Base-by-base conservation (phyloP, 306 rosid genomes). In the Rubus idaeus region DNA sequence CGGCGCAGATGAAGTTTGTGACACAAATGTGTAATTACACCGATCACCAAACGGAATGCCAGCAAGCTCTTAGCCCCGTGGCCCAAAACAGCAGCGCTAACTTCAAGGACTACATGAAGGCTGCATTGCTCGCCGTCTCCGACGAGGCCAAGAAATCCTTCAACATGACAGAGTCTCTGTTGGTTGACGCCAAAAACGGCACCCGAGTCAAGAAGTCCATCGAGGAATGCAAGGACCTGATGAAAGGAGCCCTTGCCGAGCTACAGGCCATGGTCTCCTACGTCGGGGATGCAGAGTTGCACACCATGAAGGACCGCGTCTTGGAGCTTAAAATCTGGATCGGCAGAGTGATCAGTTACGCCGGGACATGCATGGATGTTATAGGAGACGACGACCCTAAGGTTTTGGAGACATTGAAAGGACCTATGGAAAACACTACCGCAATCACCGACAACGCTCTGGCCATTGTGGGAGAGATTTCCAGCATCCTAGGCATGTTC, bases 301-400 rank as follows among this genome's bases (percentile, higher is more conserved):
- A 80, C 50, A 41, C 72, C 21, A 23, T 91, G 1, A 55, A 57
- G 1, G 45, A 76, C 46, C 87, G 79, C 10, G 0, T 68, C 0
- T 70, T 78, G 3, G 95, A 91, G 53, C 37, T 93, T 35, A 86
- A 74, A 80, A 90, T 78, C 8, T 93, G 98, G 98, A 66, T 93
- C 23, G 83, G 91, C 1, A 82, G 93, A 0, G 91, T 88, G 50
- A 68, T 89, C 76, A 79, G 93, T 0, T 91, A 84, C 71, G 84
- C 87, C 2, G 82, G 85, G 46, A 47, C 85, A 0, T 92, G 97
- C 73, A 64, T 82, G 41, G 93, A 89, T 1, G 56, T 70, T 11
- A 30, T 70, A 4, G 86, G 84, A 0, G 79, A 83, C 1, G 86
- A 87, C 3, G 71, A 58, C 2, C 85, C 70, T 10, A 87, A 80